phyloP scores from a whole-genome alignment of 495 filamentous ascomycete genomes.

The Xylaria curta region DNA sequence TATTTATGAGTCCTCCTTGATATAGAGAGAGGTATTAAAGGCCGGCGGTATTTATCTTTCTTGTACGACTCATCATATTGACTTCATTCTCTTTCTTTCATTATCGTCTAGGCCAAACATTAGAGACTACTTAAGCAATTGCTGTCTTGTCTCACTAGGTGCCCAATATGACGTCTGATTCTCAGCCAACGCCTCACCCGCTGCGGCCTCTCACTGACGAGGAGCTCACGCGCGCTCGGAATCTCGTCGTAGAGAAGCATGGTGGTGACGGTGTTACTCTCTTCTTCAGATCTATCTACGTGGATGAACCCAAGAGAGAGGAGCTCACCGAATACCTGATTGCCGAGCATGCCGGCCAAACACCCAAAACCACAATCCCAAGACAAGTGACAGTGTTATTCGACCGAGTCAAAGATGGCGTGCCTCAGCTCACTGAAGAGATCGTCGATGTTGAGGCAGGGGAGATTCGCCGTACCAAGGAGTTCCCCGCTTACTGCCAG shows the following conservation, averaged over 20 bases:
- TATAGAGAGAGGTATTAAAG: conserved; percentile 22
- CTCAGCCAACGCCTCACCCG: conserved; percentile 54
- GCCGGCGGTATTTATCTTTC: background rate
- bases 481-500: conserved; percentile 66
- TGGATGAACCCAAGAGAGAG: conserved; percentile 68
- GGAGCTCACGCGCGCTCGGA: conserved; percentile 58
- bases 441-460: conserved; percentile 63
- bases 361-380: conserved; percentile 55
- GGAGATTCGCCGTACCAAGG: conserved; percentile 55
- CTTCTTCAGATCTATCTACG: conserved; percentile 68
- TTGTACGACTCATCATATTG: background rate
- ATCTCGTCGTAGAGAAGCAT: conserved; percentile 37
- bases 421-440: conserved; percentile 66
- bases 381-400: conserved; percentile 70
- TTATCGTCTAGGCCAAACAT: background rate
- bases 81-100: background rate
- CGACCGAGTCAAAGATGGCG: conserved; percentile 66
- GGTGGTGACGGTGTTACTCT: conserved; percentile 41
- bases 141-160: conserved; percentile 2
- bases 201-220: conserved; percentile 62
- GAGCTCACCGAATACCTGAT: conserved; percentile 54
- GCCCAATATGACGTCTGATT: conserved; percentile 27
- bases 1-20: background rate
- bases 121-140: background rate
- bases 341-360: conserved; percentile 51